A percentile compares a stretch with the other conserved stretches of the same genome.
phyloP scores from a whole-genome alignment of 331 rosid genomes.

The Spiraea crenata region DNA sequence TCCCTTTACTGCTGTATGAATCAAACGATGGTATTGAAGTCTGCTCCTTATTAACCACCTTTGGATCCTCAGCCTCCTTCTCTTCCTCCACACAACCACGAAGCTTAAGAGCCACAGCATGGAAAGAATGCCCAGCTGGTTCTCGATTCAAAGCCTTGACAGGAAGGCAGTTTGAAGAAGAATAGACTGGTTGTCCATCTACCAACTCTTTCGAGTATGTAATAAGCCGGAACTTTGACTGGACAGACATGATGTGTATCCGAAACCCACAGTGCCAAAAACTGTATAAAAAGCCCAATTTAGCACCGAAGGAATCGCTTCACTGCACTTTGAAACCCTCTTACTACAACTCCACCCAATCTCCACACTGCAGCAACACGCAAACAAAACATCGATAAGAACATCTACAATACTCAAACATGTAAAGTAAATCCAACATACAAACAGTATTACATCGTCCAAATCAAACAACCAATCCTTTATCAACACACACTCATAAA shows the following conservation, averaged over 20 bases:
- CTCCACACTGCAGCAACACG: slow-evolving; percentile 37
- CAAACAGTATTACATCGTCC: too few relatives aligned
- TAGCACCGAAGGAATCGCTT: slow-evolving; percentile 19
- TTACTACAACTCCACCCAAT: neutral
- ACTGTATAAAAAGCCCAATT: neutral
- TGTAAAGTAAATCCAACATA: neutral
- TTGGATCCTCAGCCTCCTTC: slow-evolving; percentile 37
- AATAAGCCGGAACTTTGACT: slow-evolving; percentile 42
- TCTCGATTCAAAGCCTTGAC: slow-evolving; percentile 63
- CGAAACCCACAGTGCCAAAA: neutral
- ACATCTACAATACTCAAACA: neutral
- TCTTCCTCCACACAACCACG: slow-evolving; percentile 61
- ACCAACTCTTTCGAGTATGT: slow-evolving; percentile 66
- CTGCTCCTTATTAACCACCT: slow-evolving; percentile 61
- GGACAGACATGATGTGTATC: slow-evolving; percentile 46
- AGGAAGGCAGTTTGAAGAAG: slow-evolving; percentile 79
- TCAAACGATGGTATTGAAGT: slow-evolving; percentile 60
- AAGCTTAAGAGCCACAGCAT: slow-evolving; percentile 70
- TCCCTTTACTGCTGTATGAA: slow-evolving; percentile 86
- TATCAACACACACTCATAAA: too few relatives aligned
- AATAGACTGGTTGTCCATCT: slow-evolving; percentile 75
- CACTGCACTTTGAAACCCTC: slow-evolving; percentile 7
- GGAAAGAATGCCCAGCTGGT: slow-evolving; percentile 93
- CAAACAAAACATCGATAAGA: slow-evolving; percentile 24
- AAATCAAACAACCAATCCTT: too few relatives aligned